These are phyloP conservation scores for Leonotis leonurus DNA, from an alignment of 257 asterid species.

Conservation along the genomic window DNA sequence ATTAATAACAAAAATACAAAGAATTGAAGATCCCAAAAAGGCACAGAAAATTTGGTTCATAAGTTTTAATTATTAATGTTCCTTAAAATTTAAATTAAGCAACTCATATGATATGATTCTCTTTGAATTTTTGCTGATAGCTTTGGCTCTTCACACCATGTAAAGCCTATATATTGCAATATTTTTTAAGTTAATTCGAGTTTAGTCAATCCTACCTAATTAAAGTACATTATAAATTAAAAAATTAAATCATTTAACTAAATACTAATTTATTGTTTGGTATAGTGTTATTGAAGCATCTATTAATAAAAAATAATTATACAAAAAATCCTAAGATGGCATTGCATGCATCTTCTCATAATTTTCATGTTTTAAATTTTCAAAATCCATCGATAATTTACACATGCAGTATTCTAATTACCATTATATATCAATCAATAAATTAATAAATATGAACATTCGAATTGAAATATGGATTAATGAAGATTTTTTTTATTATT, in stretches of 20 bases:
- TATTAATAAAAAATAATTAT: too few species aligned
- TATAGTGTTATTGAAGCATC: too few species aligned
- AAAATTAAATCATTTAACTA: too few species aligned
- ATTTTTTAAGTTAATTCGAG: background rate
- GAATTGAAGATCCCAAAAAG: constrained; percentile 18
- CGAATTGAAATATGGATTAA: background rate
- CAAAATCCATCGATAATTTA: background rate
- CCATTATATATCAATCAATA: too few species aligned
- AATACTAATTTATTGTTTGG: too few species aligned
- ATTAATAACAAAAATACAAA: constrained; percentile 12
- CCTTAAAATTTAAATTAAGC: background rate
- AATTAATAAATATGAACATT: background rate
- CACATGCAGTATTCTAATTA: too few species aligned
- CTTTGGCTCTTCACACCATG: constrained; percentile 19
- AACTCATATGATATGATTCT: constrained; percentile 10
- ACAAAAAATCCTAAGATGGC: too few species aligned
- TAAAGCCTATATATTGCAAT: background rate
- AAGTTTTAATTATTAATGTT: background rate
- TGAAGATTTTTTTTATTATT: background rate
- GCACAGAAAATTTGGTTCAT: constrained; percentile 4
- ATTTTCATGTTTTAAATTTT: too few species aligned
- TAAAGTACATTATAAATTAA: background rate
- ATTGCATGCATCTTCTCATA: too few species aligned
- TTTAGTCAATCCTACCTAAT: background rate
- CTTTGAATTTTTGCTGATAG: constrained; percentile 9